Evolutionary conservation across 2,329 filamentous ascomycete species (phyloP), one percentile per base, ranked within the genome.

Genomic region (Colletotrichum sansevieriae): DNA sequence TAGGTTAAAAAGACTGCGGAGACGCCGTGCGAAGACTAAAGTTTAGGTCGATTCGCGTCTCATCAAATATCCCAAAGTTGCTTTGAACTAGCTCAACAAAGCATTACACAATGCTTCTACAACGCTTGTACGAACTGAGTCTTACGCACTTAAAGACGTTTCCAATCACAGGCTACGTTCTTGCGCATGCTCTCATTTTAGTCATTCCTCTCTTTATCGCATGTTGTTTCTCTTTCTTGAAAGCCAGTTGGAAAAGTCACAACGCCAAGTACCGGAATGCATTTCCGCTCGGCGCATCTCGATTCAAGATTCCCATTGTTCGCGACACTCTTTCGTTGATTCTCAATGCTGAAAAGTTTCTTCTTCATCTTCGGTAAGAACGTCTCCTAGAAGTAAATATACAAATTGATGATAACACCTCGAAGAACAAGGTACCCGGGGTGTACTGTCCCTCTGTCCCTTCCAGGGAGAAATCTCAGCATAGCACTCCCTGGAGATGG

Each of bases 401-500:
- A 0, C 1, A 0, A 49, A 11, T n/a, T 9, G 33, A 47, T 43
- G 8, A 41, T 8, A 11, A n/a, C 35, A 39, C 12, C 35, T 29
- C 9, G 6, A 6, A 55, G 49, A 11, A 11, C n/a, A 15, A 20
- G 25, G 1, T 35, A 35, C 7, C 18, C 54, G 15, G 12, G 10
- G 3, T 12, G 15, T 2, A 10, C 51, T 1, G n/a, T 61, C 8
- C 44, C 47, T 18, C 10, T 70, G 0, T 47, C 51, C 4, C 4
- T 54, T 0, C 67, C 67, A 10, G 25, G 39, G 11, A 18, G 57
- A 22, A 20, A 15, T 3, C 39, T 70, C 3, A 43, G 58, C 57
- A 52, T 57, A 7, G 67, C 65, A 8, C 43, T 70, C 5, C 67
- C 67, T 10, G 67, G 67, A 15, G 52, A 68, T 11, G 63, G 46